Base-by-base conservation (phyloP, 257 asterid species). In the Nemophila menziesii region DNA sequence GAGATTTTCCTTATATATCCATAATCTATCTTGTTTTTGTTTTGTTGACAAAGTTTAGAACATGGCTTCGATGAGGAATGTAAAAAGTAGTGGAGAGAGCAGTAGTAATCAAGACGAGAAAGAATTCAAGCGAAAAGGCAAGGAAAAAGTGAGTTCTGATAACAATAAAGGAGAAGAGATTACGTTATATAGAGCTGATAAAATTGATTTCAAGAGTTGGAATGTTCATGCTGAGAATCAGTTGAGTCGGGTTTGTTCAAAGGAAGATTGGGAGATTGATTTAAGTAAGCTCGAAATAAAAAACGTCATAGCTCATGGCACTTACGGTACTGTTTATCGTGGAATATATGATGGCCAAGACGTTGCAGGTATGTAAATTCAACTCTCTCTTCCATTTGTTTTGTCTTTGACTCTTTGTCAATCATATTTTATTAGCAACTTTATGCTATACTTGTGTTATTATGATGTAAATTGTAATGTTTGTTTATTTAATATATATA, bases 171-270 rank as follows among this genome's bases (percentile, higher is more conserved):
- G n/a, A n/a, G n/a, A n/a, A n/a, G 44, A 39, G 29, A 56, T 47
- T 11, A 20, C 22, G 52, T 61, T 66, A 33, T 33, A 69, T 69
- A 67, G 86, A 60, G 86, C 86, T 20, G 86, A 77, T 48, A 60
- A 38, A 71, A 72, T 77, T 61, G 81, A 77, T 69, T 73, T 77
- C 67, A 77, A 69, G 66, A 55, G 62, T 5, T 72, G 78, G 81
- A 81, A 77, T 64, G 62, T 73, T 15, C 69, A 64, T 36, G 20
- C 72, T 55, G 80, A 77, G 51, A 77, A 69, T 66, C 86, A 77
- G 38, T 51, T 77, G 60, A 67, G 66, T 20, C 63, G 59, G 52
- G 74, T 68, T 49, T 73, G 74, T 78, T 44, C 62, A 0, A 52
- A 17, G 20, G 72, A 69, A 45, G 80, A 58, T 5, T 77, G 86